phyloP scores from a whole-genome alignment of 2,329 filamentous ascomycete species.

The Septoria petroselini region DNA sequence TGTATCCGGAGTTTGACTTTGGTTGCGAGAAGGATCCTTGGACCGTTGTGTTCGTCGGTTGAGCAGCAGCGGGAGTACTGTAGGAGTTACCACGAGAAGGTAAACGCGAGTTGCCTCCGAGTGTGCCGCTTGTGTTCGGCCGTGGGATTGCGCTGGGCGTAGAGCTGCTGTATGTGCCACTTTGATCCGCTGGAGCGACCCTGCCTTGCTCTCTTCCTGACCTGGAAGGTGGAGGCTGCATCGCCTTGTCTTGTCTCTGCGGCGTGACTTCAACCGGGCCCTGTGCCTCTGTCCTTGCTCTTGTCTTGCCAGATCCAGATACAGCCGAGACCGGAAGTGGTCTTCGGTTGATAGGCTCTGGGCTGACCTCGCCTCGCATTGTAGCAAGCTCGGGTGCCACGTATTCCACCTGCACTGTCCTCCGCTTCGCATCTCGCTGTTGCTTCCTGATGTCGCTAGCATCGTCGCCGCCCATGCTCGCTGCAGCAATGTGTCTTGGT shows the following conservation, averaged over 20 bases:
- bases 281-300: conserved; percentile 55
- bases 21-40: conserved; percentile 84
- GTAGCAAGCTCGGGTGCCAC: conserved; percentile 88
- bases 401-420: conserved; percentile 97
- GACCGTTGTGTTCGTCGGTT: conserved; percentile 82
- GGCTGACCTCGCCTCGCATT: conserved; percentile 60
- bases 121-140: conserved; percentile 78
- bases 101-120: conserved; percentile 58
- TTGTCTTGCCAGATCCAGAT: conserved; percentile 39
- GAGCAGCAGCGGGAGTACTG: conserved; percentile 80
- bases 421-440: conserved; percentile 78
- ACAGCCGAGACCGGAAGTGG: conserved; percentile 27
- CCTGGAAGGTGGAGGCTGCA: conserved; percentile 38
- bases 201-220: conserved; percentile 49
- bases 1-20: conserved; percentile 62
- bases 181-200: conserved; percentile 48
- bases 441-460: conserved; percentile 43
- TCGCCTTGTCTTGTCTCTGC: conserved; percentile 29
- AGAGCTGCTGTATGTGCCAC: conserved; percentile 34
- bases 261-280: conserved; percentile 49
- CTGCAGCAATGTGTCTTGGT: conserved; percentile 25
- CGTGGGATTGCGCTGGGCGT: conserved; percentile 50
- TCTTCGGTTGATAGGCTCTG: conserved; percentile 24
- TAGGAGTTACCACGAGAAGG: conserved; percentile 75
- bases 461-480: conserved; percentile 27